Evolutionary conservation across 1,284 basidiomycete genomes (phyloP).

Genomic region (Puccinia polysora): DNA sequence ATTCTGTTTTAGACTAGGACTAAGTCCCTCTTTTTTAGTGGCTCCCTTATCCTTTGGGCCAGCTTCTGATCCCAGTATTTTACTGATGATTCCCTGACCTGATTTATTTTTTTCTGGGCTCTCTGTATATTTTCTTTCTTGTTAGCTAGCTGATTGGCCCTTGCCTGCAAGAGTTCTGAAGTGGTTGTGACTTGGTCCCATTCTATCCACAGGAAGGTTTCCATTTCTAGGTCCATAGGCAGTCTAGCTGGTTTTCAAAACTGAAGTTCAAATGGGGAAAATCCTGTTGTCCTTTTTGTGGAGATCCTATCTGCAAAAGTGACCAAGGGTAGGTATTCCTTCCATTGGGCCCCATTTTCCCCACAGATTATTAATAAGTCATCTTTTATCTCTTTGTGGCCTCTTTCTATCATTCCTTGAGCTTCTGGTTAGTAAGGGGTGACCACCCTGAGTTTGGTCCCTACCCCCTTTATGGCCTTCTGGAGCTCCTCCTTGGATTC

Average conservation of each 20-base stretch:
- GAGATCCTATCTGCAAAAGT: slow-evolving; percentile 20
- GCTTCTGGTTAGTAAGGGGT: slow-evolving; percentile 29
- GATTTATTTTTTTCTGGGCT: not conserved
- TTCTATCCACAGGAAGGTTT: not conserved
- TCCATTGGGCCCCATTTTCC: slow-evolving; percentile 14
- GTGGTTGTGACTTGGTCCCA: slow-evolving; percentile 1
- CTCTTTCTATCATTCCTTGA: slow-evolving; percentile 36
- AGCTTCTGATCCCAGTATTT: slow-evolving; percentile 13
- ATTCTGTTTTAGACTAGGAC: not conserved
- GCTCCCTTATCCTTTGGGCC: not conserved
- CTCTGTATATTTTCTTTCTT: slow-evolving; percentile 4
- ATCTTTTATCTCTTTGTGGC: slow-evolving; percentile 30
- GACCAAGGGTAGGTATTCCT: slow-evolving; percentile 20
- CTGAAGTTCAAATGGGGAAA: slow-evolving; percentile 18
- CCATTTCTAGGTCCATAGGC: slow-evolving; percentile 2
- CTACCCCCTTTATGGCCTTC: not conserved
- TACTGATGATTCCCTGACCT: not conserved
- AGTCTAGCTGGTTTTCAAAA: slow-evolving; percentile 19
- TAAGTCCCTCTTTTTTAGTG: not conserved
- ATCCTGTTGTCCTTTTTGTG: slow-evolving; percentile 21
- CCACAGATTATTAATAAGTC: slow-evolving; percentile 16
- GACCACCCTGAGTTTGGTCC: not conserved
- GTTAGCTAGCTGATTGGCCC: slow-evolving; percentile 2
- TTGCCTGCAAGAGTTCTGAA: not conserved
- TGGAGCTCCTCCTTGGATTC: slow-evolving; percentile 23